Conservation (phyloP, 2,329 filamentous ascomycete species). For the Claviceps sp. region DNA sequence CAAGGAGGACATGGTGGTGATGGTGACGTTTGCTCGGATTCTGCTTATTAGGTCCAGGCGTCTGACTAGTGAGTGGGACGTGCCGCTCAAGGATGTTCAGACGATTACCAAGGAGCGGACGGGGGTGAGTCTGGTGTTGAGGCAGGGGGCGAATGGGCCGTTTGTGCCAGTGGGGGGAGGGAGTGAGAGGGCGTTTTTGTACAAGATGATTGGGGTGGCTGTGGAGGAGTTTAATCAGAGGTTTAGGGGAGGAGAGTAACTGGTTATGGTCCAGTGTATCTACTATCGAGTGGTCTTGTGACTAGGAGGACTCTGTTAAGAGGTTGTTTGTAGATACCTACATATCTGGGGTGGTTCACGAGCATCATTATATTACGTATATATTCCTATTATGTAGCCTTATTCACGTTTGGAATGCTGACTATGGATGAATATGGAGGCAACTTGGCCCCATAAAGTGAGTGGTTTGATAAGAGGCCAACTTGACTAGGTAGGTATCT, state of each 20-base stretch:
- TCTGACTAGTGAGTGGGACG: constrained; percentile 87
- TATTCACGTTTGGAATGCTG: too few species aligned
- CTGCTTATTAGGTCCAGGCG: constrained; percentile 80
- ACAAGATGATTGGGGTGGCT: constrained; percentile 51
- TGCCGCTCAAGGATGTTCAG: constrained; percentile 88
- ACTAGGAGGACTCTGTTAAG: neutral
- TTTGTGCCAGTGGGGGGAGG: constrained; percentile 93
- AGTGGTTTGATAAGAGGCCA: too few species aligned
- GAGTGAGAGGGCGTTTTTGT: constrained; percentile 50
- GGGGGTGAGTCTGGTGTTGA: constrained; percentile 75
- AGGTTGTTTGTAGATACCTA: too few species aligned
- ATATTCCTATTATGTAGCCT: too few species aligned
- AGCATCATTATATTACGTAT: too few species aligned
- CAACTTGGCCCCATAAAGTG: too few species aligned
- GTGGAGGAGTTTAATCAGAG: constrained; percentile 55
- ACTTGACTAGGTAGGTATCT: too few species aligned
- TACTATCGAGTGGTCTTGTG: neutral
- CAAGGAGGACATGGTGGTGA: constrained; percentile 74
- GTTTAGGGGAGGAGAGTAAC: constrained; percentile 30
- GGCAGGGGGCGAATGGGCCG: constrained; percentile 84
- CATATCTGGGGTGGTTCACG: too few species aligned
- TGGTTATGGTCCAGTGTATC: neutral
- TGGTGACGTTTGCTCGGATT: constrained; percentile 80
- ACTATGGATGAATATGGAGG: too few species aligned
- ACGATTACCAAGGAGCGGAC: constrained; percentile 96